These are phyloP conservation scores for Phytopythium mirpurense DNA, from an alignment of 352 stramenopile genomes.

Conservation along the genomic window DNA sequence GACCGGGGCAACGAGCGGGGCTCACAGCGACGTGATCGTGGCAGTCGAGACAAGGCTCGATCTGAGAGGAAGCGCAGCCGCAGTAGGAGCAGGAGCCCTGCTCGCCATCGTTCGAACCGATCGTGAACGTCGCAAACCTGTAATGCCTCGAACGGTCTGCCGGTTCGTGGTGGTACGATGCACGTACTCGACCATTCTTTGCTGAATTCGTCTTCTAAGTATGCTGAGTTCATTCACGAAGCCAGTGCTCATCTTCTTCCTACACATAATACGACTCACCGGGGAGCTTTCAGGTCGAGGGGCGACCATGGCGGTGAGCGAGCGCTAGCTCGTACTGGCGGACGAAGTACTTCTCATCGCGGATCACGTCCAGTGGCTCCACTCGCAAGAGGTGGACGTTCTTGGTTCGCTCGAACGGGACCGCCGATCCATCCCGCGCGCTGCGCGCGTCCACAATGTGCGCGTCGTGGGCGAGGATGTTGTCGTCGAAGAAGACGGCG, in stretches of 20 bases:
- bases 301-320: not conserved
- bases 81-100: constrained; percentile 2
- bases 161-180: too few species aligned
- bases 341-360: constrained; percentile 46
- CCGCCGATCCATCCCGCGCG: constrained; percentile 14
- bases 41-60: constrained; percentile 4
- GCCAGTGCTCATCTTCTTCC: too few species aligned
- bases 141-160: too few species aligned
- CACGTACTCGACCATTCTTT: too few species aligned
- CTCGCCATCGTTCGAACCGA: constrained; percentile 3
- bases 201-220: too few species aligned
- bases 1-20: constrained; percentile 1
- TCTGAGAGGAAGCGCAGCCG: constrained; percentile 5
- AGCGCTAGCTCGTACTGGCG: constrained; percentile 21
- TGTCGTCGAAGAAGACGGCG: constrained; percentile 79
- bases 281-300: not conserved
- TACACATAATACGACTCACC: too few species aligned
- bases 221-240: too few species aligned
- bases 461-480: constrained; percentile 56
- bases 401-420: constrained; percentile 32
- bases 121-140: not conserved
- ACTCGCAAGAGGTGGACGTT: constrained; percentile 59
- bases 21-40: constrained; percentile 5
- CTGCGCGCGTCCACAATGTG: constrained; percentile 67
- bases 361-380: constrained; percentile 60